Evolutionary conservation across 768 basidiomycete species (phyloP), one percentile per base, ranked within the genome.

Genomic region (Panaeolus papilionaceus): DNA sequence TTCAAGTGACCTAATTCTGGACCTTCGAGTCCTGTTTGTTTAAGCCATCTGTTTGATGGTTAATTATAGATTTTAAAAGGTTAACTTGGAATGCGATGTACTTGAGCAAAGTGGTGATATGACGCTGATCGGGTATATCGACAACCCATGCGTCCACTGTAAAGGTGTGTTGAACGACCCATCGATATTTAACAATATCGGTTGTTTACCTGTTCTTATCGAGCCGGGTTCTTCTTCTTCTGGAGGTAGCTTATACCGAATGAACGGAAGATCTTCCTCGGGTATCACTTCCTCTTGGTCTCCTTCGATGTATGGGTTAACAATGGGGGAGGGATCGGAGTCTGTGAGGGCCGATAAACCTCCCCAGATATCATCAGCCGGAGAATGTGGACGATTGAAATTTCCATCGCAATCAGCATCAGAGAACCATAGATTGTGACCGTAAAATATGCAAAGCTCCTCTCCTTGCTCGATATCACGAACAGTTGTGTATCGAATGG

Each of bases 391-490:
- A 18, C 16, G 63, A n/a, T 3, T 61, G 11, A 69, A 33, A 3
- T 64, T 61, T 1, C 38, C 2, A 6, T 8, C 23, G 51, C 38
- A 16, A 28, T 11, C 83, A n/a, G 79, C 73, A 9, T 83, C 82
- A n/a, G 84, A 73, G 69, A 90, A 91, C 89, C 89, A 90, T 4
- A 90, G 82, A 23, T 85, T 85, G 67, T 86, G 86, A 2, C 89
- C 91, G 72, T 94, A 92, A 73, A 86, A 92, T 68, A 95, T 93
- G 72, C 89, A 92, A 12, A 94, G 83, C 75, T 96, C 94, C 71
- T 95, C 92, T 37, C 83, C 88, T 1, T 81, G 73, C 16, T 82
- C 68, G 38, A 95, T 78, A 26, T 81, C 73, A 6, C 87, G 85
- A 5, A 79, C 77, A 0, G 92, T 87, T 1, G 80, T 83, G 72